Base-by-base conservation (phyloP, 73 alveolate genomes). In the Durusdinium trenchii region DNA sequence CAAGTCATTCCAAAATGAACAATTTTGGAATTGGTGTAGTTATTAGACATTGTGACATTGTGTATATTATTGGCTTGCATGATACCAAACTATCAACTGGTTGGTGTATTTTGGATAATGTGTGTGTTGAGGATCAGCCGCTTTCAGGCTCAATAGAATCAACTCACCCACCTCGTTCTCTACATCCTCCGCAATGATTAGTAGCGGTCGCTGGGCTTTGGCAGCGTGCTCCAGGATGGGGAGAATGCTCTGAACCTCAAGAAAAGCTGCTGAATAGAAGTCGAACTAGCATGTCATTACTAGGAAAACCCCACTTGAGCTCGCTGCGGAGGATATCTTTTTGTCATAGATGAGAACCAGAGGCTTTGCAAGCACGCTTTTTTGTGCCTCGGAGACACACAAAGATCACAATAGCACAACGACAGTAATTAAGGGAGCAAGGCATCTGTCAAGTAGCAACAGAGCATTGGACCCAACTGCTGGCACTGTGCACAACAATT, bases 151-250 rank as follows among this genome's bases (percentile, higher is more conserved):
- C n/a, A n/a, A n/a, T n/a, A n/a, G n/a, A n/a, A 64, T 64, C 42
- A 32, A n/a, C 43, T 14, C 32, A 23, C 73, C n/a, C 36, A 87
- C 97, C 86, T 90, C 97, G 60, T 90, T 75, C 94, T 99, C 99
- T 90, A 99, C 99, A 93, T 99, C 99, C 83, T 99, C 99, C 92
- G 99, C 99, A 90, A 99, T 99, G 76, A 99, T 96, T 86, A 99
- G 99, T 61, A 99, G 94, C 23, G 99, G 99, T 87, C 99, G 99
- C 81, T 75, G 92, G 51, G 98, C 92, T 60, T 75, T 83, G 71
- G 93, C 61, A 35, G 94, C 71, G 75, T 76, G 94, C 99, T 94
- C 99, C 85, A 94, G 64, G 36, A 94, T 60, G 84, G 99, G 99
- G 81, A 99, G 99, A 98, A 99, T 99, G 83, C 99, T 89, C 99